phyloP scores from a whole-genome alignment of 129 eudicot genomes.

The Helianthus tuberosus region DNA sequence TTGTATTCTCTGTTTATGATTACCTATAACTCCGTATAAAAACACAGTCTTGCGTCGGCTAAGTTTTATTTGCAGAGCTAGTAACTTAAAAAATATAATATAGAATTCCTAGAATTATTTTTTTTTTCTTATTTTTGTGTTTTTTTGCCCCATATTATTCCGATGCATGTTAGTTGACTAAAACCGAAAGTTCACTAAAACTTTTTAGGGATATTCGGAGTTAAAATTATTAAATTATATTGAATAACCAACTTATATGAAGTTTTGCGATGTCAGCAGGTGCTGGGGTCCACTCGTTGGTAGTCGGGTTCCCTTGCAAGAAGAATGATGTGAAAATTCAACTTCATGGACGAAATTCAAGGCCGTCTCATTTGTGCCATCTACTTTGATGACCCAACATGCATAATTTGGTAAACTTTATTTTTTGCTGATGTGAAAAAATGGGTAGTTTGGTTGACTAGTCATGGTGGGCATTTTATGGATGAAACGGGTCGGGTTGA shows the following conservation, averaged over 20 bases:
- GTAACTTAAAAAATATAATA: too few species aligned
- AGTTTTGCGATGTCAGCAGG: conserved; percentile 44
- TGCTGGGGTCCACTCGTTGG: conserved; percentile 82
- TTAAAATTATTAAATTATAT: not conserved
- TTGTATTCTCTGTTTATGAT: too few species aligned
- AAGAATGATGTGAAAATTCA: conserved; percentile 43
- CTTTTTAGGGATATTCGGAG: not conserved
- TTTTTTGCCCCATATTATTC: too few species aligned
- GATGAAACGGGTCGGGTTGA: not conserved
- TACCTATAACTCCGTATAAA: too few species aligned
- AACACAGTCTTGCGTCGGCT: too few species aligned
- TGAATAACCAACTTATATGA: not conserved
- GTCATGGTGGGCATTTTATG: not conserved
- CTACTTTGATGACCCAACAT: conserved; percentile 65
- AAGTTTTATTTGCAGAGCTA: too few species aligned
- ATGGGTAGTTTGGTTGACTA: not conserved
- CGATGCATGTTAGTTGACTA: conserved; percentile 23
- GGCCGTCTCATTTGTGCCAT: conserved; percentile 36
- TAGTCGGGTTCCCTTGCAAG: conserved; percentile 86
- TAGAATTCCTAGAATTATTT: too few species aligned
- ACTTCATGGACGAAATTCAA: conserved; percentile 53
- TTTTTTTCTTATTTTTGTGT: too few species aligned
- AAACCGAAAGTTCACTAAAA: conserved; percentile 22
- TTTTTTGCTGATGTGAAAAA: not conserved
- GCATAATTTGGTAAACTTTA: conserved; percentile 17